Evolutionary conservation across 2,329 filamentous ascomycete genomes (phyloP).

Genomic region (Coniochaeta pulveracea): DNA sequence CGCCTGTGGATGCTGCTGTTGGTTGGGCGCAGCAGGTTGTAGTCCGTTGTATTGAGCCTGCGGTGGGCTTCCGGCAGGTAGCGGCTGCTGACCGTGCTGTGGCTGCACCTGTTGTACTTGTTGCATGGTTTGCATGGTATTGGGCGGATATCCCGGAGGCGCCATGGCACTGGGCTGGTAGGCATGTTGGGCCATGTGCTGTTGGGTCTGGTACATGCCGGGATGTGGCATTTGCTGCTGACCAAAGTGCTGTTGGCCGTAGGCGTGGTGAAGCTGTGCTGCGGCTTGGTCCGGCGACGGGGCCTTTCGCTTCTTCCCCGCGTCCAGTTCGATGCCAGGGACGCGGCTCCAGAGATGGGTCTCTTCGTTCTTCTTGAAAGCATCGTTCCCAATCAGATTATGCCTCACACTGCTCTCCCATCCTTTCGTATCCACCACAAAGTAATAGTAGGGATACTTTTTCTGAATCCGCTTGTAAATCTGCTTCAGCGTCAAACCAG

Average conservation of each 20-base stretch:
- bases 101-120: conserved; percentile 5
- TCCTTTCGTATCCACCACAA: conserved; percentile 49
- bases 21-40: conserved; percentile 2
- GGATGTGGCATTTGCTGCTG: conserved; percentile 10
- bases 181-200: conserved; percentile 8
- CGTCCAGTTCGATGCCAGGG: conserved; percentile 45
- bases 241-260: conserved; percentile 15
- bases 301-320: conserved; percentile 48
- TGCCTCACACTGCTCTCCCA: conserved; percentile 57
- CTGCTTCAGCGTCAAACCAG: conserved; percentile 48
- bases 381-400: conserved; percentile 50
- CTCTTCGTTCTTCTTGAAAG: conserved; percentile 46
- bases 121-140: not conserved
- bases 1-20: conserved; percentile 12
- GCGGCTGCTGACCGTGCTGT: too few relatives aligned
- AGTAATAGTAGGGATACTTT: conserved; percentile 48
- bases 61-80: conserved; percentile 1
- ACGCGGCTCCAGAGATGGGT: conserved; percentile 47
- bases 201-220: conserved; percentile 14
- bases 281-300: conserved; percentile 37
- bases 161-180: conserved; percentile 11
- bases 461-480: conserved; percentile 51
- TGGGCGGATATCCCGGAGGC: conserved; percentile 9
- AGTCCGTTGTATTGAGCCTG: conserved; percentile 4
- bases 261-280: conserved; percentile 23